Conservation (phyloP, 331 rosid genomes). For the Arachis monticola region DNA sequence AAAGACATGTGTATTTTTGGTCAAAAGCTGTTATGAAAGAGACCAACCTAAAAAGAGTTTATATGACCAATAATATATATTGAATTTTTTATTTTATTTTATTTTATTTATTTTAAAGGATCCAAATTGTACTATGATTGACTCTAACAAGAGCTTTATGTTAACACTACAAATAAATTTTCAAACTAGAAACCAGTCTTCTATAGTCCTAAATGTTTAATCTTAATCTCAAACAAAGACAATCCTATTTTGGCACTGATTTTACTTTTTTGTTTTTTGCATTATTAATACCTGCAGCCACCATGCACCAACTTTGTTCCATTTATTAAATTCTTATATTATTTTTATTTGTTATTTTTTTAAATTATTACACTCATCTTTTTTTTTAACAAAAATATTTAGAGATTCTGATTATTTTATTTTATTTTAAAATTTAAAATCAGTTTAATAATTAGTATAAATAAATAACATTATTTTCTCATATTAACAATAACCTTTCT, state of each 20-base stretch:
- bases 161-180: not conserved
- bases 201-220: too few relatives aligned
- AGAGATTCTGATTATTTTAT: too few relatives aligned
- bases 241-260: not conserved
- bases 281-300: slow-evolving; percentile 8
- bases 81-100: too few relatives aligned
- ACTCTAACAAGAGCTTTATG: not conserved
- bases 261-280: not conserved
- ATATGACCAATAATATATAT: not conserved
- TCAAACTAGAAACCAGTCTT: not conserved
- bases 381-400: too few relatives aligned
- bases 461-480: too few relatives aligned
- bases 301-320: slow-evolving; percentile 20
- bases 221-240: not conserved
- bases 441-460: too few relatives aligned
- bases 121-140: not conserved
- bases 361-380: too few relatives aligned
- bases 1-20: not conserved
- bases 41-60: not conserved
- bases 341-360: too few relatives aligned
- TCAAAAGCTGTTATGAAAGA: not conserved
- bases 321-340: not conserved
- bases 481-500: too few relatives aligned
- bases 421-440: too few relatives aligned
- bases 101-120: not conserved